Evolutionary conservation across 257 asterid species (phyloP).

Genomic region (Ophiorrhiza pumila): DNA sequence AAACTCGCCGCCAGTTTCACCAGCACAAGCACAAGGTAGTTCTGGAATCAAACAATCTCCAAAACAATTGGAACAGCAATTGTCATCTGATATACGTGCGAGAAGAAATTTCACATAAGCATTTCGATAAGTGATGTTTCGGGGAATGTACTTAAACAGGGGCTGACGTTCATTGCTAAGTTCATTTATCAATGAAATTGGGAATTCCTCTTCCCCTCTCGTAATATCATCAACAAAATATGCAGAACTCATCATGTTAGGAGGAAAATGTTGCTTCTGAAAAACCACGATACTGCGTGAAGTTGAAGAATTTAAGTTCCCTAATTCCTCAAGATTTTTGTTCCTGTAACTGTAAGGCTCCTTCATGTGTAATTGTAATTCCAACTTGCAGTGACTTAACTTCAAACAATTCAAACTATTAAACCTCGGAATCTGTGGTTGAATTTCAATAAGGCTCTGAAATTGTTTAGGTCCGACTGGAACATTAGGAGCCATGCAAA

Average conservation of each 20-base stretch:
- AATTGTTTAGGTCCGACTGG: constrained; percentile 15
- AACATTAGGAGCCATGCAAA: constrained; percentile 21
- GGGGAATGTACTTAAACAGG: constrained; percentile 32
- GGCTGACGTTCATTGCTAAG: constrained; percentile 40
- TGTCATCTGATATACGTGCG: constrained; percentile 64
- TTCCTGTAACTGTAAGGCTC: constrained; percentile 2
- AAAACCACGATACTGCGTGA: constrained; percentile 13
- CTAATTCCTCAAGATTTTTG: constrained; percentile 13
- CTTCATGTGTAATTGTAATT: neutral
- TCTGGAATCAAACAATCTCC: constrained; percentile 55
- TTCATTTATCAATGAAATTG: constrained; percentile 52
- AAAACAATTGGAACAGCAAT: constrained; percentile 49
- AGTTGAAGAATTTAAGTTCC: constrained; percentile 12
- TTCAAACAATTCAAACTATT: constrained; percentile 24
- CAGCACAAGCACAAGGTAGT: constrained; percentile 72
- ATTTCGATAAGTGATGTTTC: constrained; percentile 39
- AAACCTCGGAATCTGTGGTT: constrained; percentile 28
- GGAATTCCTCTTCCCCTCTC: constrained; percentile 42
- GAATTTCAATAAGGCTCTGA: constrained; percentile 18
- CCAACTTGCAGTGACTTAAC: constrained; percentile 9
- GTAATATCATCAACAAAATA: constrained; percentile 37
- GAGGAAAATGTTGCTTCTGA: constrained; percentile 2
- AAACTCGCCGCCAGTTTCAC: constrained; percentile 64
- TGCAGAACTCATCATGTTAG: constrained; percentile 14
- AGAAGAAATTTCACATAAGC: constrained; percentile 50